Evolutionary conservation across 2,329 filamentous ascomycete species (phyloP).

Genomic region (Aspergillus persii): DNA sequence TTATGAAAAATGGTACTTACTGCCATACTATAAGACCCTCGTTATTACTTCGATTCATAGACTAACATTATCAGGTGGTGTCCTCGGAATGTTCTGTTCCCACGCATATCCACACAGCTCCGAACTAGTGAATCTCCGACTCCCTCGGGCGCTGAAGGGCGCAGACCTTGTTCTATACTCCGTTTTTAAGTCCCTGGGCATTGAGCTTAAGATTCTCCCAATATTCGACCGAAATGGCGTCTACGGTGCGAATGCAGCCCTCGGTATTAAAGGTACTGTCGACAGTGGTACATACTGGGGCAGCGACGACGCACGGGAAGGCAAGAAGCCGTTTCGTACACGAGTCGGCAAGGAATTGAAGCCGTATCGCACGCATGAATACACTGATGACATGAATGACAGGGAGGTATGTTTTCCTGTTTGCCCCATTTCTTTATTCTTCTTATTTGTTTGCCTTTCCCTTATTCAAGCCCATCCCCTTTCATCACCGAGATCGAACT

Average conservation of each 20-base stretch:
- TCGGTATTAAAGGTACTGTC: not conserved
- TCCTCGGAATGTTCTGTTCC: slow-evolving; percentile 46
- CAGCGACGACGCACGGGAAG: too few relatives aligned
- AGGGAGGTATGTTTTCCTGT: too few relatives aligned
- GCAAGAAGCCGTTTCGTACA: too few relatives aligned
- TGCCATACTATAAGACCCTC: too few relatives aligned
- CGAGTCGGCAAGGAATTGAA: not conserved
- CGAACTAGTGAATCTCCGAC: slow-evolving; percentile 5
- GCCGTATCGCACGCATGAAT: too few relatives aligned
- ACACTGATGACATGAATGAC: too few relatives aligned
- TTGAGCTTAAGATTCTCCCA: slow-evolving; percentile 31
- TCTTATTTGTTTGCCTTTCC: too few relatives aligned
- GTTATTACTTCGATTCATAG: too few relatives aligned
- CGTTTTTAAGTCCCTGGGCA: slow-evolving; percentile 32
- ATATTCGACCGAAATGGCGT: slow-evolving; percentile 16
- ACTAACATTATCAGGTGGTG: slow-evolving; percentile 35
- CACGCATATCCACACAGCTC: slow-evolving; percentile 49
- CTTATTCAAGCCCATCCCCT: not conserved
- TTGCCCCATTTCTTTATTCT: too few relatives aligned
- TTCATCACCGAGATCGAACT: too few relatives aligned
- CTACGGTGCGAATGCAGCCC: not conserved
- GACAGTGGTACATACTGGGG: not conserved
- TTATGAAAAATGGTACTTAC: slow-evolving; percentile 42
- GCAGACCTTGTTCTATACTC: slow-evolving; percentile 46
- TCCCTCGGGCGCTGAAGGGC: slow-evolving; percentile 47